Percentiles rank a stretch among this genome's conserved stretches.
Conservation (phyloP, 345 rosid genomes). For the Populus davidiana region DNA sequence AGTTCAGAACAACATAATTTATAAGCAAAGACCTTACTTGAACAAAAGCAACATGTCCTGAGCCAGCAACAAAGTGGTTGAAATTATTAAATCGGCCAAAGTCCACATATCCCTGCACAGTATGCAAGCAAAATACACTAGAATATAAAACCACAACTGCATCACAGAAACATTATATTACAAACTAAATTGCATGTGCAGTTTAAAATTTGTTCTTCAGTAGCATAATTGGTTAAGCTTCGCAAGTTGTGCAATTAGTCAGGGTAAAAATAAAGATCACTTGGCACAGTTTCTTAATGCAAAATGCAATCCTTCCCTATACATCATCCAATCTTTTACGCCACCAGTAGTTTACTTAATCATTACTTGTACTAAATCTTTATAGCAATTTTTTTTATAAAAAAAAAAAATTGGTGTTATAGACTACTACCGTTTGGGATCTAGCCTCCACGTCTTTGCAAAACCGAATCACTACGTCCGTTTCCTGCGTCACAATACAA, state of each 20-base stretch:
- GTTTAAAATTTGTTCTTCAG: not conserved
- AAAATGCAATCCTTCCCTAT: not conserved
- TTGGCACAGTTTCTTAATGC: not conserved
- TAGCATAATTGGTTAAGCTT: not conserved
- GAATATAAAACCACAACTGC: not conserved
- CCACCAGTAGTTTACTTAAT: too few relatives aligned
- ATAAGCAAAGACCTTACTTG: constrained; percentile 46
- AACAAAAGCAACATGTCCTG: constrained; percentile 58
- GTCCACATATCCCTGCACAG: constrained; percentile 81
- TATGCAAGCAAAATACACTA: not conserved
- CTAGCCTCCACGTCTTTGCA: constrained; percentile 92
- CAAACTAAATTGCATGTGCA: not conserved
- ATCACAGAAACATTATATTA: not conserved
- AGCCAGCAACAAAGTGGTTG: constrained; percentile 61
- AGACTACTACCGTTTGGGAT: constrained; percentile 69
- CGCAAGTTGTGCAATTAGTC: not conserved
- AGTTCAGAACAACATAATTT: not conserved
- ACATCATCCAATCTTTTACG: too few relatives aligned
- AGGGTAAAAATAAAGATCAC: not conserved
- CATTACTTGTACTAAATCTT: too few relatives aligned
- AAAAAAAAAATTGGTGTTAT: constrained; percentile 6
- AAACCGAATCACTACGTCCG: constrained; percentile 71
- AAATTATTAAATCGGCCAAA: constrained; percentile 68
- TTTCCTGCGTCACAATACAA: constrained; percentile 36
- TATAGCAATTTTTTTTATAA: too few relatives aligned